Base-by-base conservation (phyloP, 768 basidiomycete genomes). In the Panaeolus papilionaceus region DNA sequence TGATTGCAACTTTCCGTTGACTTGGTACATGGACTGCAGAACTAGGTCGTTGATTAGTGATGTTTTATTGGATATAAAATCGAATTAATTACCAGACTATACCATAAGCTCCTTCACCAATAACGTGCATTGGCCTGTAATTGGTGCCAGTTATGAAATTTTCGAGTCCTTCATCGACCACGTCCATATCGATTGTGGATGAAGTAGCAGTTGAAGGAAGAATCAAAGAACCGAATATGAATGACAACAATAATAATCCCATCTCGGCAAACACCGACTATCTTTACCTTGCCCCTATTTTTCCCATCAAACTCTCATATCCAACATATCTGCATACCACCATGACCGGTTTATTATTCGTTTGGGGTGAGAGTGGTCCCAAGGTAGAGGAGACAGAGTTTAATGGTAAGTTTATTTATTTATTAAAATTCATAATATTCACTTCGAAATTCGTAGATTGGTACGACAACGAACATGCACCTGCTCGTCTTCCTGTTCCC, bases 71-170 rank as follows among this genome's bases (percentile, higher is more conserved):
- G 64, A 44, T 40, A 40, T 69, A 47, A 33, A 28, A 68, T 39
- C 49, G 51, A 61, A 42, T 39, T 38, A 76, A 78, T 70, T 63
- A 83, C 83, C 91, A 91, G 54, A 98, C 96, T 74, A 96, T 89
- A 44, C 96, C 96, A 79, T 97, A 97, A 14, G 95, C 96, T 47
- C 96, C 97, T 75, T 98, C 97, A 38, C 97, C 96, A 64, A 96
- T 93, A 68, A 94, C 89, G 78, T 94, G 92, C 61, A 92, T 79
- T 1, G 93, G 87, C 75, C 88, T 85, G 77, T 96, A 96, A 74
- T 80, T 77, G 63, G 81, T 79, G 49, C 83, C 85, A 64, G 85
- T 84, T 66, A 82, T 79, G 67, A 89, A 90, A 66, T 78, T 81
- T 45, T 69, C 79, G 66, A 77, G 70, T 61, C 73, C 70, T 51